phyloP scores from a whole-genome alignment of 139 green algal species.

The Medakamo hakoo region DNA sequence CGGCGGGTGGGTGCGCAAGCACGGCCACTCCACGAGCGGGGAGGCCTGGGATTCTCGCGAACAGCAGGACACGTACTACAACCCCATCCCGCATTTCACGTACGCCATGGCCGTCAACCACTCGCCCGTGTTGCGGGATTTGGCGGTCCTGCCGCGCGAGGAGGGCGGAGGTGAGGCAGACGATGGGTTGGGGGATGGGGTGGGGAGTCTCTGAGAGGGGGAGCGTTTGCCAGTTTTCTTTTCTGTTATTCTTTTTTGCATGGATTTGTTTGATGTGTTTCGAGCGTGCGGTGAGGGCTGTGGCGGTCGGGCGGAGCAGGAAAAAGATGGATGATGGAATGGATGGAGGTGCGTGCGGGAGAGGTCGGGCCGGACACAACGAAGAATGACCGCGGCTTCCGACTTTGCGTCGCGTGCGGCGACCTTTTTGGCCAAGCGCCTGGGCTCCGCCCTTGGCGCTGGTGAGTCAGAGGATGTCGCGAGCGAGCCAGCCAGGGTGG shows the following conservation, averaged over 20 bases:
- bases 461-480: too few relatives aligned
- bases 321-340: too few relatives aligned
- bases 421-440: too few relatives aligned
- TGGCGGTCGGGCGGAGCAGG: too few relatives aligned
- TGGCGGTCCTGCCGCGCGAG: slow-evolving; percentile 23
- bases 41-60: slow-evolving; percentile 65
- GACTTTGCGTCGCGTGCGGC: too few relatives aligned
- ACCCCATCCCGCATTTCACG: slow-evolving; percentile 69
- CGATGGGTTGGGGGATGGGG: neutral
- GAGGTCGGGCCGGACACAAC: too few relatives aligned
- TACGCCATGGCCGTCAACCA: slow-evolving; percentile 36
- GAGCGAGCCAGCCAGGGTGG: too few relatives aligned
- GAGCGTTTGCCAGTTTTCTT: neutral
- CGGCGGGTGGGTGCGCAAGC: slow-evolving; percentile 43
- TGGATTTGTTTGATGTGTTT: slow-evolving; percentile 2
- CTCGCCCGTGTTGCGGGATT: slow-evolving; percentile 22
- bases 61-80: slow-evolving; percentile 78
- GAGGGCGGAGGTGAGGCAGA: neutral
- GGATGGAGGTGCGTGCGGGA: too few relatives aligned
- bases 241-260: neutral
- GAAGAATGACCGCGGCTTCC: too few relatives aligned
- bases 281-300: neutral
- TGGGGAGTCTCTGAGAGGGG: neutral
- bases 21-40: slow-evolving; percentile 28
- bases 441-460: too few relatives aligned